These are phyloP conservation scores for Aspergillus puulaauensis DNA, from an alignment of 2,329 filamentous ascomycete genomes.

Conservation along the genomic window DNA sequence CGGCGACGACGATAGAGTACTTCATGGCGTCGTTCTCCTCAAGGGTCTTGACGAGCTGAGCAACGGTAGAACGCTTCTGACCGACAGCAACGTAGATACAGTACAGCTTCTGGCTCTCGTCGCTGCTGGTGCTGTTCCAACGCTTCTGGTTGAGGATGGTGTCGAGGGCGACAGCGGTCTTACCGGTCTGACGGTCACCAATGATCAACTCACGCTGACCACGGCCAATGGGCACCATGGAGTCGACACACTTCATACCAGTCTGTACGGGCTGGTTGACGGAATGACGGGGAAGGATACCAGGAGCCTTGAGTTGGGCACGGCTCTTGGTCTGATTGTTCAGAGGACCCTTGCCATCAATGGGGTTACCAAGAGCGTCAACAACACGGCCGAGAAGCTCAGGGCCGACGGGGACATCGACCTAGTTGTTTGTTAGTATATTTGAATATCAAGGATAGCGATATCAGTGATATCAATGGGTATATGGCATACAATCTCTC, in stretches of 20 bases:
- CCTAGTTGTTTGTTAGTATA: constrained; percentile 52
- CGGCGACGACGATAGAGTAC: constrained; percentile 90
- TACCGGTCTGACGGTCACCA: constrained; percentile 99
- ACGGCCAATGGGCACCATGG: constrained; percentile 99
- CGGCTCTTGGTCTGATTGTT: constrained; percentile 89
- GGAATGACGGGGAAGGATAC: constrained; percentile 94
- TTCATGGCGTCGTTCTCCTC: constrained; percentile 99
- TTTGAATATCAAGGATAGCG: background rate
- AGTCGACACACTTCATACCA: constrained; percentile 97
- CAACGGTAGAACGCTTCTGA: constrained; percentile 99
- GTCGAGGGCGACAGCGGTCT: constrained; percentile 97
- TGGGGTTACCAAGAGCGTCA: constrained; percentile 98
- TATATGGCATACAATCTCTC: constrained; percentile 80
- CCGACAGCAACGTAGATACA: constrained; percentile 98
- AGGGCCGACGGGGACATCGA: constrained; percentile 66
- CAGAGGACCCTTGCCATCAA: constrained; percentile 97
- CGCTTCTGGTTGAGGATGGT: constrained; percentile 99
- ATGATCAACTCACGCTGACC: constrained; percentile 99
- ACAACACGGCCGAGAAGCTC: constrained; percentile 97
- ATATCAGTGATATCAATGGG: background rate
- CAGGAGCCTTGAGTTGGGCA: constrained; percentile 98
- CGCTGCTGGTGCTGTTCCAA: constrained; percentile 79
- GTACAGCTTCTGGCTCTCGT: constrained; percentile 99
- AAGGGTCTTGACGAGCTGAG: constrained; percentile 98
- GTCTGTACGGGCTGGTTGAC: constrained; percentile 99